Base-by-base conservation (phyloP, 2,329 filamentous ascomycete species). In the Thyridium curvatum region DNA sequence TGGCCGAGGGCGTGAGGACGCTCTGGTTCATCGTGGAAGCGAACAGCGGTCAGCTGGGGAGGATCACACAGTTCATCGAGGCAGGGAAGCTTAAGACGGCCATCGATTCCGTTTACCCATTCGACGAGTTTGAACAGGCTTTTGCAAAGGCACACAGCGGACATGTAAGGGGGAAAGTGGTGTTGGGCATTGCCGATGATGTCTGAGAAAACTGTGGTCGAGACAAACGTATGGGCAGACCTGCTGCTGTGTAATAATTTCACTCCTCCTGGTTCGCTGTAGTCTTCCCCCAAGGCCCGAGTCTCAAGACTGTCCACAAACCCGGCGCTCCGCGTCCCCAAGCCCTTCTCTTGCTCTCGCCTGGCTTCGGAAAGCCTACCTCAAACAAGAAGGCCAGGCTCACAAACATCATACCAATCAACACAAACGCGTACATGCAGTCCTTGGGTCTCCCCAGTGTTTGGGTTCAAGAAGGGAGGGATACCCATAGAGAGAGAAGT, bases 361-460 rank as follows among this genome's bases (percentile, higher is more conserved):
- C n/a, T 30, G n/a, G 8, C 12, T 9, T 16, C 4, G 32, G 8
- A 35, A 60, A 47, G 12, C 59, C 63, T 34, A 61, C 38, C 3
- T 54, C 59, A 33, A 55, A 26, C 45, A 66, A 42, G 41, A 67
- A 65, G 3, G 48, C 53, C 13, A 53, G n/a, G 35, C 63, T 55
- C 43, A 64, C 40, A 5, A 47, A 33, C 31, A 55, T 46, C 2
- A 60, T 58, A 29, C 50, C 47, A 32, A 53, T 49, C 18, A 63
- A 50, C 38, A 55, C 53, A 17, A 47, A 42, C 41, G 64, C 50
- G 13, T 62, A 62, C 26, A 64, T 46, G 52, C 54, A 59, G 41
- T 67, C 64, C 45, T 61, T 55, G 14, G 41, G 35, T 15, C 52
- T 53, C 65, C 62, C 67, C 2, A 35, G 31, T 38, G 40, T 17